Percentiles rank a stretch among this genome's conserved stretches.
Evolutionary conservation across 176 grass and related monocot genomes (phyloP).

Genomic region (Saccharum officinarum): DNA sequence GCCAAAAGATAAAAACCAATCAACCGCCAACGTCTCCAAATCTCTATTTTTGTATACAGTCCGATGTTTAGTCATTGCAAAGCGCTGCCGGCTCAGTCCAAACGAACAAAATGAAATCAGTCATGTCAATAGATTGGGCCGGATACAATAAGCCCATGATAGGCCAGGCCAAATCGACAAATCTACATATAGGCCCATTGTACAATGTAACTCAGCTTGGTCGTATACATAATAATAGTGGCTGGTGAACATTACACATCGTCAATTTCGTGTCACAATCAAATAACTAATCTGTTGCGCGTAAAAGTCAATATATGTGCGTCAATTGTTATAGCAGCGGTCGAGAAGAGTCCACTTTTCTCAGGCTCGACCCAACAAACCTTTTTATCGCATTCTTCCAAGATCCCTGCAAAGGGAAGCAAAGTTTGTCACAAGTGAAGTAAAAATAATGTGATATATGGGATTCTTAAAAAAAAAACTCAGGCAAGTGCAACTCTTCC

Average conservation of each 20-base stretch:
- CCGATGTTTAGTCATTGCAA: background rate
- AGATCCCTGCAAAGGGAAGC: conserved; percentile 39
- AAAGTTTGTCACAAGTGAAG: conserved; percentile 15
- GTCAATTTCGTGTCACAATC: background rate
- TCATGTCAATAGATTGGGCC: background rate
- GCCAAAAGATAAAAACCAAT: no score
- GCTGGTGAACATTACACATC: background rate
- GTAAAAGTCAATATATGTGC: background rate
- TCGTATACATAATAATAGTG: no score
- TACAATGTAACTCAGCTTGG: background rate
- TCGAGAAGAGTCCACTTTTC: conserved; percentile 56
- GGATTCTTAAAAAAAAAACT: background rate
- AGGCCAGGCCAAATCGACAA: background rate
- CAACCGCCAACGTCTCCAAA: no score
- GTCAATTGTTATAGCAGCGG: conserved; percentile 39
- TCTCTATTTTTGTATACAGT: no score
- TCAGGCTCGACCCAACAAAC: conserved; percentile 50
- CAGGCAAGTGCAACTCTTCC: background rate
- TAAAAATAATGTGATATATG: background rate
- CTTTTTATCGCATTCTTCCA: conserved; percentile 56
- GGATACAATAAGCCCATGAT: no score
- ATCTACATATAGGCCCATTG: background rate
- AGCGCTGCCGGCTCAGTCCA: no score
- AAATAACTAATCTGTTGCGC: background rate
- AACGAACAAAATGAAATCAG: background rate